phyloP scores from a whole-genome alignment of 768 basidiomycete species.

The Boletus edulis region DNA sequence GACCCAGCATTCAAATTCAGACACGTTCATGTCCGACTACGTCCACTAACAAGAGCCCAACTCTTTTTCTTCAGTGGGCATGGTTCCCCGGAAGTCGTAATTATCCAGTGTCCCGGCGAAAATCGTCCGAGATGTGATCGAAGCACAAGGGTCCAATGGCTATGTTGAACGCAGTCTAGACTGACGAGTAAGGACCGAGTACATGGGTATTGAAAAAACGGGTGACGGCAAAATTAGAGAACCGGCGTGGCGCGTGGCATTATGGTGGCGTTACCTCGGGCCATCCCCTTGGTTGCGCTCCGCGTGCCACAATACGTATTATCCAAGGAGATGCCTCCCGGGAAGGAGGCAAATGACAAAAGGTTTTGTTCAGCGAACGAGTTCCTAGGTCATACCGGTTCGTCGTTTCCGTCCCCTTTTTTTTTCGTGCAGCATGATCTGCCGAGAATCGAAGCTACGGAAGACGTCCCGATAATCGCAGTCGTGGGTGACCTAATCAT shows the following conservation, averaged over 20 bases:
- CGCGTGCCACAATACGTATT: conserved; percentile 5
- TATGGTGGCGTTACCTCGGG: not conserved
- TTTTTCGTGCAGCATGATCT: not conserved
- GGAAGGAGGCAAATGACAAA: not conserved
- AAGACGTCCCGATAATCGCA: not conserved
- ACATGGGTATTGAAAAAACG: not conserved
- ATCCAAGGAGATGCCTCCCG: not conserved
- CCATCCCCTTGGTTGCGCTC: not conserved
- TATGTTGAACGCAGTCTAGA: not conserved
- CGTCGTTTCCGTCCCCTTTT: not conserved
- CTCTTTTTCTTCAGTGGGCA: not conserved
- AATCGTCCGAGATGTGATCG: conserved; percentile 8
- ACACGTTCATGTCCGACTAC: too few species aligned
- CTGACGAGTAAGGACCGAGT: too few species aligned
- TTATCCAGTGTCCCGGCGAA: not conserved
- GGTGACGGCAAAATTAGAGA: not conserved
- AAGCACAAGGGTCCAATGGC: not conserved
- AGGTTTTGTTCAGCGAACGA: not conserved
- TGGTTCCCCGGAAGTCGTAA: not conserved
- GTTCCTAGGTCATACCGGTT: not conserved
- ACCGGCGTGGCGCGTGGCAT: not conserved
- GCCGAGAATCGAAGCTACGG: not conserved
- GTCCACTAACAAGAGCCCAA: too few species aligned
- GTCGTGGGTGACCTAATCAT: not conserved
- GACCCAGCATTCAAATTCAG: too few species aligned